A percentile compares a stretch with the other conserved stretches of the same genome.
These are phyloP conservation scores for Lycium barbarum DNA, from an alignment of 257 asterid species.

Conservation along the genomic window DNA sequence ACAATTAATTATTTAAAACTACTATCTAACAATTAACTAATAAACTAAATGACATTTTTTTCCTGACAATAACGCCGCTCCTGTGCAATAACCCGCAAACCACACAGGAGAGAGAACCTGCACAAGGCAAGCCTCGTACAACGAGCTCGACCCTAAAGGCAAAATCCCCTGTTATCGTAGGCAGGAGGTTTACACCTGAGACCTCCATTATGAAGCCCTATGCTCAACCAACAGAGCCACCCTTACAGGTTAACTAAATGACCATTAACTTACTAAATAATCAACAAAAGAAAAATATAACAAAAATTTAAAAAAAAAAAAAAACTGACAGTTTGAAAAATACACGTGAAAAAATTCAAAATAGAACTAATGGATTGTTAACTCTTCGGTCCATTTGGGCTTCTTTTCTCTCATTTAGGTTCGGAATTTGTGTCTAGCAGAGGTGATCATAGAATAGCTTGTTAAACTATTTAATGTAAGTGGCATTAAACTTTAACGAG, in stretches of 20 bases:
- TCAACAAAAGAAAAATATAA: not conserved
- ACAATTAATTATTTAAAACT: not conserved
- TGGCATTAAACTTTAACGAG: not conserved
- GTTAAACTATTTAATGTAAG: not conserved
- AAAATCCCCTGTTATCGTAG: too few species aligned
- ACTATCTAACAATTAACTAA: not conserved
- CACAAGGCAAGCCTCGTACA: too few species aligned
- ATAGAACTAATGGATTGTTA: not conserved
- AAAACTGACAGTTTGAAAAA: not conserved
- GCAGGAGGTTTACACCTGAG: too few species aligned
- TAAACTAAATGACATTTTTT: not conserved
- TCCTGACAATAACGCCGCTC: too few species aligned
- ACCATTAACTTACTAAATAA: not conserved
- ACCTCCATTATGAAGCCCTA: too few species aligned
- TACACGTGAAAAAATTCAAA: not conserved
- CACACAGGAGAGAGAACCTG: too few species aligned
- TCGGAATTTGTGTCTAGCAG: not conserved
- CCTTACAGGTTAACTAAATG: not conserved
- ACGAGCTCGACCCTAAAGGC: too few species aligned
- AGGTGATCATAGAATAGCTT: not conserved
- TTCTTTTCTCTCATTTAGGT: not conserved
- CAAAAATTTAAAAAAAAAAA: not conserved
- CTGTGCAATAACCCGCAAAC: too few species aligned
- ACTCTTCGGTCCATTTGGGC: not conserved
- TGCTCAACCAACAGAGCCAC: too few species aligned